These are phyloP conservation scores for Durotheca rogersii DNA, from an alignment of 495 filamentous ascomycete species.

Conservation along the genomic window DNA sequence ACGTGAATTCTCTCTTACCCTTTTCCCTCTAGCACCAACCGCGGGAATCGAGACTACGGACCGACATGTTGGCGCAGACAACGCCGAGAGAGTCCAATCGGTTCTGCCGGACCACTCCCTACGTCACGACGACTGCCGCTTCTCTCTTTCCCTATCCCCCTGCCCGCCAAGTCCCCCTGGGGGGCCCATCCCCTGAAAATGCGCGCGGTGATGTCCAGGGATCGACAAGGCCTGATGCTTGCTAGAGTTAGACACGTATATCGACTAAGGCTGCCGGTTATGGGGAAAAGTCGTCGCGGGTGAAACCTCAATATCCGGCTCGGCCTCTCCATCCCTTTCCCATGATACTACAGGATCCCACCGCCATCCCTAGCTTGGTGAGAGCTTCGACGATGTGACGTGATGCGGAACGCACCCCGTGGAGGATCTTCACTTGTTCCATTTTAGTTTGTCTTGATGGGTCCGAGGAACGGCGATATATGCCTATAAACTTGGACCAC, in stretches of 20 bases:
- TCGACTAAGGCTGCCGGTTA: conserved; percentile 13
- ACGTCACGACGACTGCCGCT: conserved; percentile 7
- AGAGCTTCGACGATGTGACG: background rate
- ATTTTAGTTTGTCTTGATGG: background rate
- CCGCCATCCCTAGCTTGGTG: background rate
- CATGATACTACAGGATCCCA: conserved; percentile 1
- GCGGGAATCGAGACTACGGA: conserved; percentile 4
- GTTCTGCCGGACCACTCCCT: background rate
- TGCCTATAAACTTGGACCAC: background rate
- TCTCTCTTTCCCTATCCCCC: conserved; percentile 1
- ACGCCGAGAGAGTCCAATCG: conserved; percentile 1
- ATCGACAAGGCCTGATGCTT: too few relatives aligned
- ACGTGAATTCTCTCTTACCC: too few relatives aligned
- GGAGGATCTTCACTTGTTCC: background rate
- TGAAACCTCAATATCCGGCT: conserved; percentile 24
- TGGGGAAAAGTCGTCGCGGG: conserved; percentile 18
- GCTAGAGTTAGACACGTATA: too few relatives aligned
- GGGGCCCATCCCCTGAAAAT: too few relatives aligned
- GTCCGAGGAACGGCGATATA: background rate
- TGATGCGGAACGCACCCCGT: background rate
- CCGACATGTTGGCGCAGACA: conserved; percentile 1
- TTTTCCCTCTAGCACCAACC: too few relatives aligned
- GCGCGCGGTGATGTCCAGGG: too few relatives aligned
- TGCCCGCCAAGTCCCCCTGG: conserved; percentile 19
- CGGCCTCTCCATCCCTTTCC: too few relatives aligned